Conservation (phyloP, 306 rosid genomes). For the Trifolium pratense region DNA sequence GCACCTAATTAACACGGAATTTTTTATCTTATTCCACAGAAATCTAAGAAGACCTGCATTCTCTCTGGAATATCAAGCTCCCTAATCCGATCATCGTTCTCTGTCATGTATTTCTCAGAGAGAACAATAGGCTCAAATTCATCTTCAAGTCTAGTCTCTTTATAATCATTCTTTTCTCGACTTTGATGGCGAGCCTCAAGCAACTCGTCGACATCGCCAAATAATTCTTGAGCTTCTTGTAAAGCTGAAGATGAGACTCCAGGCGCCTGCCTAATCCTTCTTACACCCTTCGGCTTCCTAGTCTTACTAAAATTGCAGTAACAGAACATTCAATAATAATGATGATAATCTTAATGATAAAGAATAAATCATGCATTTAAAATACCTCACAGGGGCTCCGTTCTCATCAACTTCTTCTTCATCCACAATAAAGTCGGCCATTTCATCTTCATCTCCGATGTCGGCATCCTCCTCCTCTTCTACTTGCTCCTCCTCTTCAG, state of each 20-base stretch:
- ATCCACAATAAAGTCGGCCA: conserved; percentile 96
- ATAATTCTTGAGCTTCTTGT: conserved; percentile 95
- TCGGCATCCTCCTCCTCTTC: conserved; percentile 95
- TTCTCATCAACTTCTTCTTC: conserved; percentile 84
- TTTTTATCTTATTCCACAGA: conserved; percentile 8
- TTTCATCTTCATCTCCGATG: conserved; percentile 95
- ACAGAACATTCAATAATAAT: conserved; percentile 29
- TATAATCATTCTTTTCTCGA: conserved; percentile 62
- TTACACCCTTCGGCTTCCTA: conserved; percentile 62
- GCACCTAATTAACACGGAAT: conserved; percentile 9
- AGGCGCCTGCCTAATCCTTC: conserved; percentile 63
- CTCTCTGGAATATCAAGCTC: conserved; percentile 89
- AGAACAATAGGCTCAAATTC: conserved; percentile 91
- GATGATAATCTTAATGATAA: background rate
- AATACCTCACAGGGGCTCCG: conserved; percentile 80
- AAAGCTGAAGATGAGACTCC: conserved; percentile 89
- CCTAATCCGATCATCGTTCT: conserved; percentile 83
- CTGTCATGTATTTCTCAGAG: conserved; percentile 90
- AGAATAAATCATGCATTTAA: conserved; percentile 1
- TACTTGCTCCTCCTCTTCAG: conserved; percentile 87
- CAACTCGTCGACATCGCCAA: conserved; percentile 90
- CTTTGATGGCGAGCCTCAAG: conserved; percentile 65
- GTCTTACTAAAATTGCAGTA: conserved; percentile 47
- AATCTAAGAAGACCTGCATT: conserved; percentile 73
- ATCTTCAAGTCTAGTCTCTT: conserved; percentile 84